Evolutionary conservation across 768 basidiomycete species (phyloP).

Genomic region (Paxillus rubicundulus): DNA sequence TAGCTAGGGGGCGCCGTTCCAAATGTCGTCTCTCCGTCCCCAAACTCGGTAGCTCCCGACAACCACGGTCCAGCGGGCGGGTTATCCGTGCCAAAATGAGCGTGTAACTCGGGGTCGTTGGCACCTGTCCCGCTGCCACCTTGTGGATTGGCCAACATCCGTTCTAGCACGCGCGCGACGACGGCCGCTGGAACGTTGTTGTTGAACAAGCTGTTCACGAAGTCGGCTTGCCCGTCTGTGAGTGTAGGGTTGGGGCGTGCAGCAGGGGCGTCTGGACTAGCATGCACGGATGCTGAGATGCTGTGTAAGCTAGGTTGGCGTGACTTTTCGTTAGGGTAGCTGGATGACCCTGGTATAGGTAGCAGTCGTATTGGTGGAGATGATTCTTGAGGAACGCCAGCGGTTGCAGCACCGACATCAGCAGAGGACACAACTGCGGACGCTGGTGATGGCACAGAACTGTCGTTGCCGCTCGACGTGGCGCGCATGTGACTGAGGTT

Average conservation of each 20-base stretch:
- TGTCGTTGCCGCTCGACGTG: conserved; percentile 3
- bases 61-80: conserved; percentile 23
- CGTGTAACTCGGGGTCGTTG: conserved; percentile 14
- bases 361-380: background rate
- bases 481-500: background rate
- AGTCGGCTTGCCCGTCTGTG: conserved; percentile 25
- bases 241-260: background rate
- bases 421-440: background rate
- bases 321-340: conserved; percentile 16
- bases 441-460: background rate
- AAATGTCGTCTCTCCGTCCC: conserved; percentile 29
- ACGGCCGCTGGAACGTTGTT: conserved; percentile 26
- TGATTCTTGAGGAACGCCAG: background rate
- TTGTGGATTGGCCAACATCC: conserved; percentile 23
- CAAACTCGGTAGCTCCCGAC: conserved; percentile 40
- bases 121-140: conserved; percentile 8
- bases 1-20: conserved; percentile 26
- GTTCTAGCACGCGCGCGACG: conserved; percentile 24
- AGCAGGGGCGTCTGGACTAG: background rate
- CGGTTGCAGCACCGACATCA: background rate
- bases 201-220: conserved; percentile 24
- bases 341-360: background rate
- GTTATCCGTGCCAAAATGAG: background rate
- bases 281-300: background rate
- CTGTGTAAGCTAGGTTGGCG: background rate